These are phyloP conservation scores for Suillus ampliporus DNA, from an alignment of 768 basidiomycete genomes.

Conservation along the genomic window DNA sequence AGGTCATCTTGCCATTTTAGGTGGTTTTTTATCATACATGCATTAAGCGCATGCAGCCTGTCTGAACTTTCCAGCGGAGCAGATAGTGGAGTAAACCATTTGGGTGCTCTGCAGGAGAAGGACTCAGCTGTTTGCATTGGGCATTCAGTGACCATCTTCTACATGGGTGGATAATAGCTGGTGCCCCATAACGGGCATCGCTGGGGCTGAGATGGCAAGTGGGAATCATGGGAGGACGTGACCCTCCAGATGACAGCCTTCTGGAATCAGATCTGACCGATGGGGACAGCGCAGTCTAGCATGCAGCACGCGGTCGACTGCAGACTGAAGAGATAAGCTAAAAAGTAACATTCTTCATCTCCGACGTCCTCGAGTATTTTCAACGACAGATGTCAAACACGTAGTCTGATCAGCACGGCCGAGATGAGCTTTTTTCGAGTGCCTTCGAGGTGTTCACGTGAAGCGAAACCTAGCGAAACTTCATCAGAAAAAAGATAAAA, in stretches of 20 bases:
- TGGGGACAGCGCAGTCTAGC: neutral
- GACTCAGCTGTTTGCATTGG: neutral
- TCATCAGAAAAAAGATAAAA: neutral
- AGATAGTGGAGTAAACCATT: constrained; percentile 4
- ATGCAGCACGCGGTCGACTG: neutral
- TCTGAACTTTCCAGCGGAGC: neutral
- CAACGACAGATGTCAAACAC: constrained; percentile 3
- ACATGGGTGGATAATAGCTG: neutral
- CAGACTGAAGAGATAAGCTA: neutral
- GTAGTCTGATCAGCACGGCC: constrained; percentile 6
- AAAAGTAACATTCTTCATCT: constrained; percentile 4
- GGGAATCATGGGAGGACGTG: neutral
- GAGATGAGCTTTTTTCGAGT: constrained; percentile 5
- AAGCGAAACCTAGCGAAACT: constrained; percentile 13
- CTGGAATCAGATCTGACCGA: neutral
- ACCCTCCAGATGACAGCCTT: neutral
- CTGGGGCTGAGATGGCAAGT: neutral
- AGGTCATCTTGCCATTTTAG: neutral
- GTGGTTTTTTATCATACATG: neutral
- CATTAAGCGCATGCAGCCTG: neutral
- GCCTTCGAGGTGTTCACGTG: constrained; percentile 7
- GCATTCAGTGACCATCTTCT: neutral
- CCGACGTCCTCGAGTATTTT: constrained; percentile 2
- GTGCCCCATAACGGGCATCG: neutral
- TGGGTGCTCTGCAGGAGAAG: neutral